Evolutionary conservation across 164 flowering plant species (phyloP).

Genomic region (Vitis cinerea): DNA sequence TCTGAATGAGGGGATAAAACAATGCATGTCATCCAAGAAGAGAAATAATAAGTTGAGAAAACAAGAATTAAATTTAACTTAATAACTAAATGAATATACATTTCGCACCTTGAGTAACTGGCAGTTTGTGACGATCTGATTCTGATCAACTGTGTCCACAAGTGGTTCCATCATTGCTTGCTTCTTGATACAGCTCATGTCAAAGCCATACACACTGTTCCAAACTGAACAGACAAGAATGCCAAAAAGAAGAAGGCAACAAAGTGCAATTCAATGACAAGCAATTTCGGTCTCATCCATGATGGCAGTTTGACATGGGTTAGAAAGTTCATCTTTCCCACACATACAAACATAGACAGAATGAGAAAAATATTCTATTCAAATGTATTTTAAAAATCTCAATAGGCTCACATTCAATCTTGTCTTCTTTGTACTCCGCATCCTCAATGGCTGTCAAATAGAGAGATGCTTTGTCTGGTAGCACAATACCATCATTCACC

Average conservation of each 20-base stretch:
- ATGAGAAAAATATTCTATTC: neutral
- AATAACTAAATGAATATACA: neutral
- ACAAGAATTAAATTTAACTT: neutral
- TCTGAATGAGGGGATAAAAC: constrained; percentile 40
- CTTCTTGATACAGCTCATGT: constrained; percentile 97
- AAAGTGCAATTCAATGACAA: too few species aligned
- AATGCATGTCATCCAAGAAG: neutral
- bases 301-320: too few species aligned
- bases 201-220: constrained; percentile 92
- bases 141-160: constrained; percentile 91
- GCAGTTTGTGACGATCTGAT: constrained; percentile 88
- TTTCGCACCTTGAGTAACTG: constrained; percentile 77
- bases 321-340: too few species aligned
- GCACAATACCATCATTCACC: constrained; percentile 71
- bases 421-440: constrained; percentile 97
- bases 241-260: neutral
- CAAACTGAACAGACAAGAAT: constrained; percentile 53
- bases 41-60: neutral
- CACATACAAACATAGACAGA: neutral
- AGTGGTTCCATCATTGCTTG: constrained; percentile 95
- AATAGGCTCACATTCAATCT: constrained; percentile 79
- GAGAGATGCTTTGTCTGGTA: constrained; percentile 92
- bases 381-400: neutral
- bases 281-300: too few species aligned
- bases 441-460: constrained; percentile 96